phyloP scores from a whole-genome alignment of 106 monocot species.

The Ottelia alismoides region DNA sequence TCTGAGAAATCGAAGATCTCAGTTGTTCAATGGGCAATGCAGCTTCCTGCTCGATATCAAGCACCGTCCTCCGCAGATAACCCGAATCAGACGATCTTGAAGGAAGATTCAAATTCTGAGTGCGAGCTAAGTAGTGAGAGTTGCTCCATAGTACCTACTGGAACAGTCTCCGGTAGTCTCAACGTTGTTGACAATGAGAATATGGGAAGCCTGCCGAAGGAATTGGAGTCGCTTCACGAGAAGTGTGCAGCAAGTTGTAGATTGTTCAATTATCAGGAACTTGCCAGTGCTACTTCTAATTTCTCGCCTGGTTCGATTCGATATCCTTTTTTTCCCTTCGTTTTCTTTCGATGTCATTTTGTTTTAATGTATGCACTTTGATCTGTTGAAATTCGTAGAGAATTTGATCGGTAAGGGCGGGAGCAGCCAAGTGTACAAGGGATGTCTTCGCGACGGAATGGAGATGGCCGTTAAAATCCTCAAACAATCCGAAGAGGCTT shows the following conservation, averaged over 20 bases:
- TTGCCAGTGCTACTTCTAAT: conserved; percentile 31
- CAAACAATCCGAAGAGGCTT: conserved; percentile 24
- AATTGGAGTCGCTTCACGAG: conserved; percentile 25
- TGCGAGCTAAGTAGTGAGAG: background rate
- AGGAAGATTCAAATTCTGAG: conserved; percentile 3
- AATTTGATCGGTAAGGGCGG: conserved; percentile 56
- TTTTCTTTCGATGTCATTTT: background rate
- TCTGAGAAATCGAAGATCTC: conserved; percentile 11
- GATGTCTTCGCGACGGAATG: conserved; percentile 23
- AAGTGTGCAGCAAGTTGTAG: conserved; percentile 38
- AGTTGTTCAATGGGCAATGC: conserved; percentile 18
- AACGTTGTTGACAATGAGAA: background rate
- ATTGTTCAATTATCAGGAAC: conserved; percentile 33
- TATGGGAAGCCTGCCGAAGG: conserved; percentile 4
- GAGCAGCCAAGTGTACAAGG: conserved; percentile 44
- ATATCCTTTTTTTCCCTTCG: background rate
- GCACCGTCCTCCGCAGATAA: conserved; percentile 7
- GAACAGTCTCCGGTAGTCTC: background rate
- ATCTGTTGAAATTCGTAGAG: conserved; percentile 17
- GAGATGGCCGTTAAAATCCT: conserved; percentile 48
- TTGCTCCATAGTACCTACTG: too few relatives aligned
- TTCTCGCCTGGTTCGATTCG: conserved; percentile 29
- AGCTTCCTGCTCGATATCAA: conserved; percentile 7
- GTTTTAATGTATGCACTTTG: background rate
- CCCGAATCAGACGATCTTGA: conserved; percentile 15